Evolutionary conservation across 768 basidiomycete genomes (phyloP), one percentile per base, ranked within the genome.

Genomic region (Russula virescens): DNA sequence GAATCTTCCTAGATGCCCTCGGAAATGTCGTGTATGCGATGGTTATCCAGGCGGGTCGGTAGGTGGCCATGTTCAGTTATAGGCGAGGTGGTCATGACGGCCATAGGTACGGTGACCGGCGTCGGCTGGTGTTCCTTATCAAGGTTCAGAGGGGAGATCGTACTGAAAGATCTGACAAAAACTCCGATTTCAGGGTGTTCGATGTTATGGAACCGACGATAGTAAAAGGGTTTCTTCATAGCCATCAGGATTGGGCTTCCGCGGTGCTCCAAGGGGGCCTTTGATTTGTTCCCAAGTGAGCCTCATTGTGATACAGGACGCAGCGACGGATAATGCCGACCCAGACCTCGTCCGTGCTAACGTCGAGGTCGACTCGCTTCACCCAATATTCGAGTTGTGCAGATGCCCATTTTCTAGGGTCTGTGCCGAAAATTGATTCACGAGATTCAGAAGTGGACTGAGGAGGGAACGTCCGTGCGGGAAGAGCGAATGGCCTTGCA

Each of bases 231-330:
- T 68, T 43, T 66, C 63, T 5, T 68, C 69, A 21, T 73, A 69
- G 28, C 79, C 80, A 49, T 88, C 86, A 34, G 84, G 74, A 67
- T 91, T 87, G 23, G 94, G 77, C 69, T 95, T 91, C 0, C 86
- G 87, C 11, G 94, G 93, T 5, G 94, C 87, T 5, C 94, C 94
- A 1, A 97, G 77, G 0, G 90, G 91, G 34, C 85, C 88, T 69
- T 94, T 94, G 69, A 95, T 77, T 60, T 91, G 83, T 72, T 95
- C 92, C 94, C 94, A 97, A 59, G 94, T 86, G 45, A 93, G 83
- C n/a, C 69, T 95, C 93, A 14, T 86, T 88, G 66, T 86, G 87
- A 26, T 82, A 75, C 21, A 89, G 77, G 68, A 96, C 82, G 68
- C 91, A 93, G 58, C 79, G 80, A n/a, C 91, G 85, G 0, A 85